A percentile compares a stretch with the other conserved stretches of the same genome.
phyloP scores from a whole-genome alignment of 495 filamentous ascomycete genomes.

The Neurospora discreta region DNA sequence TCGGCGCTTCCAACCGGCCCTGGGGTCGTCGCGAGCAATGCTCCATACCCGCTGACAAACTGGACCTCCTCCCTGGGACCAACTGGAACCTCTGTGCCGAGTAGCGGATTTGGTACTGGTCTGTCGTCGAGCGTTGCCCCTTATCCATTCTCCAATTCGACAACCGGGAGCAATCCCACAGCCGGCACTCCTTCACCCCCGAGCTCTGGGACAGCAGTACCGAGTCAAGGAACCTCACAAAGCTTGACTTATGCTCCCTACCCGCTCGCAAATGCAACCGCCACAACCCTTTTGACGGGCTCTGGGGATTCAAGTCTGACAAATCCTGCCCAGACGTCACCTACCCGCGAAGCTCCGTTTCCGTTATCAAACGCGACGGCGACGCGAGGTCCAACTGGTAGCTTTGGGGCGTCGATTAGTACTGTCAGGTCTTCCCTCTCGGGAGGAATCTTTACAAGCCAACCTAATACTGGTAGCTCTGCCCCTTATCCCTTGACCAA shows the following conservation, averaged over 20 bases:
- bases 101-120: background rate
- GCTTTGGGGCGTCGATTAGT: background rate
- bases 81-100: constrained; percentile 2
- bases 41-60: constrained; percentile 3
- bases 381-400: background rate
- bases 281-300: background rate
- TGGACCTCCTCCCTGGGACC: background rate
- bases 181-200: background rate
- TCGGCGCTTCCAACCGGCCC: background rate
- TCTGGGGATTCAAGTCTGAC: background rate
- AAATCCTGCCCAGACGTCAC: background rate
- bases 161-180: background rate
- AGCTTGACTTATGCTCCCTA: background rate
- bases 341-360: constrained; percentile 9
- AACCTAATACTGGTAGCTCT: background rate
- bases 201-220: background rate
- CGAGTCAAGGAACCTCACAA: background rate
- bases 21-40: background rate
- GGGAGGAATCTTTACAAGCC: background rate
- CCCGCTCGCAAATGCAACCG: constrained; percentile 8
- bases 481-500: constrained; percentile 8
- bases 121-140: constrained; percentile 3
- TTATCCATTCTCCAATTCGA: constrained; percentile 15
- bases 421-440: background rate
- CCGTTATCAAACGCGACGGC: constrained; percentile 13